These are phyloP conservation scores for Pholiota microspora DNA, from an alignment of 768 basidiomycete genomes.

Conservation along the genomic window DNA sequence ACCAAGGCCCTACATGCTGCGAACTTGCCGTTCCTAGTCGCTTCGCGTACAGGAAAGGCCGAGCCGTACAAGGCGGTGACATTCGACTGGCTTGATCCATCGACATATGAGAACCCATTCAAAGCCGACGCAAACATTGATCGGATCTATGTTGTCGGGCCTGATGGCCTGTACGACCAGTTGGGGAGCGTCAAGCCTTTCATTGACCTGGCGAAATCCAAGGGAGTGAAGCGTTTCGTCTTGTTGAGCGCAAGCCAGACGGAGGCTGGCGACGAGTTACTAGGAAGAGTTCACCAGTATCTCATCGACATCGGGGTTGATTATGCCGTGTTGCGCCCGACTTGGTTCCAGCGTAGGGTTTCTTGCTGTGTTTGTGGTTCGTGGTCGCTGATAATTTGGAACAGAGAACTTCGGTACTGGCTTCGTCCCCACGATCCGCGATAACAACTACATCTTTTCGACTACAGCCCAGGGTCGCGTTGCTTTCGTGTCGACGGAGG, in stretches of 20 bases:
- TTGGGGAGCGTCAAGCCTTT: slow-evolving; percentile 24
- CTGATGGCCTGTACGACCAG: slow-evolving; percentile 16
- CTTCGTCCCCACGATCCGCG: slow-evolving; percentile 9
- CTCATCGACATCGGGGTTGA: slow-evolving; percentile 18
- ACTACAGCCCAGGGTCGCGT: slow-evolving; percentile 18
- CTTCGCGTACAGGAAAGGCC: slow-evolving; percentile 24
- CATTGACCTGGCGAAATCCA: slow-evolving; percentile 25
- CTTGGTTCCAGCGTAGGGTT: slow-evolving; percentile 24
- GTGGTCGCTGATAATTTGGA: not conserved
- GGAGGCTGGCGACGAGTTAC: slow-evolving; percentile 8
- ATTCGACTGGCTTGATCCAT: slow-evolving; percentile 35
- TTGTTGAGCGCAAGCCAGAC: slow-evolving; percentile 22
- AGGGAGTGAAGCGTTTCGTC: slow-evolving; percentile 27
- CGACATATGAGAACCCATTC: slow-evolving; percentile 32
- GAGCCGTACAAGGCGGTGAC: slow-evolving; percentile 24
- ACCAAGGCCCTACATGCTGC: slow-evolving; percentile 24
- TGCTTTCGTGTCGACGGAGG: slow-evolving; percentile 24
- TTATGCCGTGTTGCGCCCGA: slow-evolving; percentile 22
- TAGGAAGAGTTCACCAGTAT: slow-evolving; percentile 23
- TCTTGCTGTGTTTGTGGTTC: not conserved
- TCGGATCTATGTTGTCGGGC: slow-evolving; percentile 31
- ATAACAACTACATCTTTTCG: slow-evolving; percentile 14
- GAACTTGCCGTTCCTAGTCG: slow-evolving; percentile 22
- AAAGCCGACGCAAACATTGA: slow-evolving; percentile 22
- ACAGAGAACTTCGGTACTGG: slow-evolving; percentile 20